Base-by-base conservation (phyloP, 441 rosid genomes). In the Pelargonium myrrhifolium region DNA sequence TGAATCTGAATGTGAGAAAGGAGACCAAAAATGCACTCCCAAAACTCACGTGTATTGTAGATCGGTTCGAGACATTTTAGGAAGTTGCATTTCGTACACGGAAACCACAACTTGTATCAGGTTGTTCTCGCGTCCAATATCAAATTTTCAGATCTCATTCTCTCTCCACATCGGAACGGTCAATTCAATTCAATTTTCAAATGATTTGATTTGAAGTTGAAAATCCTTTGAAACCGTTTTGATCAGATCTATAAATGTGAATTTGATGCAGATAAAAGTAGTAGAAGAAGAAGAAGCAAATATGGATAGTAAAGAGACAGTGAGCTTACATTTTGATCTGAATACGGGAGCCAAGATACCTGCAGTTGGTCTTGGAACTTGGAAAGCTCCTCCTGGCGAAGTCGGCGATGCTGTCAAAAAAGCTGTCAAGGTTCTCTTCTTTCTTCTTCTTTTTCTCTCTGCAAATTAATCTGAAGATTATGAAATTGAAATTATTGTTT, bases 281-380 rank as follows among this genome's bases (percentile, higher is more conserved):
- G 51, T 9, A 45, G 55, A 47, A 45, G 53, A 12, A 47, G 55
- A 47, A 47, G 55, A 47, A 47, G 55, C 4, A 2, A 47, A 15
- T 47, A 47, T 47, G 55, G 55, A 15, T 47, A 47, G 55, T 18
- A 47, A 47, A n/a, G 55, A 47, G 14, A 47, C 55, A 47, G 55
- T 6, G n/a, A 47, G 55, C 9, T 59, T 37, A 1, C 76, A 60
- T 69, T 83, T 82, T 42, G 81, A 80, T 49, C 82, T 86, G 20
- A 86, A 83, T 65, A 82, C 86, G 0, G 85, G 85, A 28, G 83
- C 86, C 47, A 83, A 77, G 76, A 80, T 84, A 12, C 86, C 87
- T 1, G 75, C 81, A 1, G 79, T 79, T 67, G 86, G 86, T 20
- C 78, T 84, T 6, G 90, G 88, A 63, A 84, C 87, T 2, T 78